phyloP scores from a whole-genome alignment of 2,329 filamentous ascomycete genomes.

The Eurotiales sp. region DNA sequence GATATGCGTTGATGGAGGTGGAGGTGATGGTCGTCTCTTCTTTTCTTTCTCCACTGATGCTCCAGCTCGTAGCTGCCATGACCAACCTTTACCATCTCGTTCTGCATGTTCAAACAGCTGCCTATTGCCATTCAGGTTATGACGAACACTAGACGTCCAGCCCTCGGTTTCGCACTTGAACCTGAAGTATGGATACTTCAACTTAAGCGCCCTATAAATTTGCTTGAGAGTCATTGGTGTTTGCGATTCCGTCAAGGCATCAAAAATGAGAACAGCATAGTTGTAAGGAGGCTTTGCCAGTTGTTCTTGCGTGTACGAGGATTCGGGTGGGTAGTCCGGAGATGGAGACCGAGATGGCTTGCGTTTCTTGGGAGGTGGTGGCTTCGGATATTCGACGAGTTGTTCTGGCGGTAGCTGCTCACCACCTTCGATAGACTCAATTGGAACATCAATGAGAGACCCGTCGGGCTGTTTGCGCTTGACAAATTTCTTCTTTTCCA shows the following conservation, averaged over 20 bases:
- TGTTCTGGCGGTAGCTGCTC: slow-evolving; percentile 32
- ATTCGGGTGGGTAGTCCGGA: slow-evolving; percentile 57
- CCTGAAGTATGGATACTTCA: slow-evolving; percentile 59
- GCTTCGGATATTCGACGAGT: slow-evolving; percentile 40
- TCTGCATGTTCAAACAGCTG: slow-evolving; percentile 59
- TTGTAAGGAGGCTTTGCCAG: slow-evolving; percentile 60
- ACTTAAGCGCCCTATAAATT: slow-evolving; percentile 62
- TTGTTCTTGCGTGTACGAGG: slow-evolving; percentile 60
- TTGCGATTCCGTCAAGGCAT: slow-evolving; percentile 56
- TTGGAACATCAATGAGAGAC: slow-evolving; percentile 33
- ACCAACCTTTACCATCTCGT: slow-evolving; percentile 60
- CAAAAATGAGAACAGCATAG: slow-evolving; percentile 62
- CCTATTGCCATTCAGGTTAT: slow-evolving; percentile 58
- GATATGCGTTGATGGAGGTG: slow-evolving; percentile 34
- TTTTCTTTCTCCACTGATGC: slow-evolving; percentile 59
- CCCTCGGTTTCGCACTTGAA: slow-evolving; percentile 62
- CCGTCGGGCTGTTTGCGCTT: slow-evolving; percentile 45
- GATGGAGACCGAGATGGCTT: slow-evolving; percentile 58
- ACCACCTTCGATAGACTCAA: slow-evolving; percentile 42
- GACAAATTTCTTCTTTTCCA: slow-evolving; percentile 47
- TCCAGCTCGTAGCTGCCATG: slow-evolving; percentile 59
- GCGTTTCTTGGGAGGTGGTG: slow-evolving; percentile 45
- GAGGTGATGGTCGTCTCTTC: slow-evolving; percentile 47
- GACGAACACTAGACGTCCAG: slow-evolving; percentile 65
- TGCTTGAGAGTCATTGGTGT: slow-evolving; percentile 61